A percentile compares a stretch with the other conserved stretches of the same genome.
Conservation (phyloP, 1,284 basidiomycete genomes). For the Trametes versicolor region DNA sequence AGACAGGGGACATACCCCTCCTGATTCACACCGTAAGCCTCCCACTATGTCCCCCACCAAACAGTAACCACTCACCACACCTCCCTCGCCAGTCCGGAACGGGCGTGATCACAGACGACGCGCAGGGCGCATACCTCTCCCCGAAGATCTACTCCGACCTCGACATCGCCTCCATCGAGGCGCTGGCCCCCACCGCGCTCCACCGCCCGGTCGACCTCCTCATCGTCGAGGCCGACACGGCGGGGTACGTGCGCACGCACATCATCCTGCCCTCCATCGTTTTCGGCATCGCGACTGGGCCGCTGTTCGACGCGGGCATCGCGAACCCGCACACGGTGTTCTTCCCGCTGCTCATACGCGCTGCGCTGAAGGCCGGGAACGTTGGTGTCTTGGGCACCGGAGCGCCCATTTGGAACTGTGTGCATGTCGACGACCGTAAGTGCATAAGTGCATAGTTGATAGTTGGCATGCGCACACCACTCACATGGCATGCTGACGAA, state of each 20-base stretch:
- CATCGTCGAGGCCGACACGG: conserved; percentile 46
- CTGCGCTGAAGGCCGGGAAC: conserved; percentile 44
- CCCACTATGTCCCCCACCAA: not conserved
- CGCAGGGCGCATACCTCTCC: too few relatives aligned
- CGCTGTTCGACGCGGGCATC: conserved; percentile 49
- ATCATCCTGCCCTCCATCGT: conserved; percentile 53
- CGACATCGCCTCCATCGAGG: conserved; percentile 47
- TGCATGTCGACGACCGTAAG: conserved; percentile 40
- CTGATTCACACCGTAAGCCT: conserved; percentile 60
- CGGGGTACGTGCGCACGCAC: conserved; percentile 51
- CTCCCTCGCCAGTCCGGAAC: conserved; percentile 54
- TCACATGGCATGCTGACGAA: not conserved
- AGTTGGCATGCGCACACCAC: too few relatives aligned
- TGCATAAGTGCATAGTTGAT: too few relatives aligned
- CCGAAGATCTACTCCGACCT: conserved; percentile 50
- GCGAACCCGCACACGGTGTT: conserved; percentile 50
- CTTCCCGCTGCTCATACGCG: conserved; percentile 48
- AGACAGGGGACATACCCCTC: conserved; percentile 51
- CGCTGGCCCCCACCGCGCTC: conserved; percentile 43
- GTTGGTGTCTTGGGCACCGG: conserved; percentile 44
- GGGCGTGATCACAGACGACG: conserved; percentile 45
- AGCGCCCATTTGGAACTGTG: conserved; percentile 37
- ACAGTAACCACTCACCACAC: too few relatives aligned
- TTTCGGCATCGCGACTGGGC: conserved; percentile 49
- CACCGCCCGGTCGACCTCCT: conserved; percentile 48